Percentiles rank a stretch among this genome's conserved stretches.
Evolutionary conservation across 768 basidiomycete species (phyloP).

Genomic region (Cystofilobasidium bisporidii): DNA sequence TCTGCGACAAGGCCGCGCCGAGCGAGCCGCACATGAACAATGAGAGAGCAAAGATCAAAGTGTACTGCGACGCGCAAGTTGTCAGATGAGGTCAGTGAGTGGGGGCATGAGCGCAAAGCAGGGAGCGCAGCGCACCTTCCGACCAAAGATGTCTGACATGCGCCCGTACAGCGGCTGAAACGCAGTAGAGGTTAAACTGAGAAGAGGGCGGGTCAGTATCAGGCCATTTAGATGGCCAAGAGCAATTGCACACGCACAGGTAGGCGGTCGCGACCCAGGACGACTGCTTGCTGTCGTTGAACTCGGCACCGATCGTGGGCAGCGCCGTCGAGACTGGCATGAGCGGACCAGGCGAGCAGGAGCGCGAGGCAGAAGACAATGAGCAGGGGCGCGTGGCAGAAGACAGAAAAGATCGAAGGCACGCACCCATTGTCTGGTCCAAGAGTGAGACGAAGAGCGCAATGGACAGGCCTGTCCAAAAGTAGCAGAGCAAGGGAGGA

Average conservation of each 20-base stretch:
- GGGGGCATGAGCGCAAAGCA: background rate
- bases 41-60: slow-evolving; percentile 50
- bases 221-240: background rate
- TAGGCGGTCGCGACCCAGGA: slow-evolving; percentile 69
- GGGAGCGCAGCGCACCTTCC: slow-evolving; percentile 53
- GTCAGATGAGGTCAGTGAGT: background rate
- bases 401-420: too few species aligned
- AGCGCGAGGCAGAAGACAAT: too few species aligned
- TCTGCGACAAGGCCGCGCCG: slow-evolving; percentile 56
- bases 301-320: slow-evolving; percentile 58
- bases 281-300: slow-evolving; percentile 54
- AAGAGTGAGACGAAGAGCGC: slow-evolving; percentile 56
- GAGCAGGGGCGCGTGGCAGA: too few species aligned
- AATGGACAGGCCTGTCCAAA: slow-evolving; percentile 47
- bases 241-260: slow-evolving; percentile 42
- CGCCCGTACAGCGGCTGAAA: slow-evolving; percentile 49
- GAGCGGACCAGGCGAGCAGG: background rate
- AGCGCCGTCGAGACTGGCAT: slow-evolving; percentile 58
- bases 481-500: background rate
- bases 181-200: slow-evolving; percentile 44
- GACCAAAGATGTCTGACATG: slow-evolving; percentile 42
- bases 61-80: too few species aligned
- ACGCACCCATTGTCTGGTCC: slow-evolving; percentile 55
- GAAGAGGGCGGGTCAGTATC: background rate
- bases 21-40: slow-evolving; percentile 60